Base-by-base conservation (phyloP, 495 filamentous ascomycete species). In the Beverwykella pulmonaria region DNA sequence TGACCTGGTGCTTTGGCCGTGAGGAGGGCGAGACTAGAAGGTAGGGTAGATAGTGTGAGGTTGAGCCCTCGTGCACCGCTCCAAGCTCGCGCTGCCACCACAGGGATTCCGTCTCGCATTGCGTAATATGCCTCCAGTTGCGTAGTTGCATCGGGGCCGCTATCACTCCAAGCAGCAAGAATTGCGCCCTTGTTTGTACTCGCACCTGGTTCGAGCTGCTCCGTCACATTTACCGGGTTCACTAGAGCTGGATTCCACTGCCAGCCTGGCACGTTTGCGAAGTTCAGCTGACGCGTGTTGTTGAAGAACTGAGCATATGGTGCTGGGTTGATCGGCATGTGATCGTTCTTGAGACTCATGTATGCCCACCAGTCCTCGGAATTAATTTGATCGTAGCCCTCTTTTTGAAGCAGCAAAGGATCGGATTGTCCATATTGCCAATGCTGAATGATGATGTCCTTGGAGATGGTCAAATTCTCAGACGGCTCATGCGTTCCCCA, bases 361-460 rank as follows among this genome's bases (percentile, higher is more conserved):
- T 86, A 86, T 0, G 78, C 82, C 83, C 83, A 86, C 79, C 79
- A 81, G 60, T 86, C 83, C 30, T 86, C 78, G 0, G 81, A 83
- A 59, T 86, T 86, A 63, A 86, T 77, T 41, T 82, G 36, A 5
- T 76, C 61, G 60, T 84, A 83, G 6, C 78, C 80, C 1, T 74
- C 63, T 0, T 63, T 62, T 15, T 77, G 75, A 0, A 85, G 73
- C 9, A 58, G 59, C 7, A 82, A 73, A 0, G 83, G 82, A 39
- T 86, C 82, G 0, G 83, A 85, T 56, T 86, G 78, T 17, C 83
- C 83, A 61, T 82, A 82, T 58, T 86, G 83, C 83, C 83, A 86
- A 63, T 85, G 83, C 69, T 86, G 83, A 10, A 81, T 79, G 12
- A 79, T 80, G 36, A 84, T 74, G 47, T 80, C 75, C 12, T 72